Evolutionary conservation across 2,329 filamentous ascomycete species (phyloP).

Genomic region (Colletotrichum musicola): DNA sequence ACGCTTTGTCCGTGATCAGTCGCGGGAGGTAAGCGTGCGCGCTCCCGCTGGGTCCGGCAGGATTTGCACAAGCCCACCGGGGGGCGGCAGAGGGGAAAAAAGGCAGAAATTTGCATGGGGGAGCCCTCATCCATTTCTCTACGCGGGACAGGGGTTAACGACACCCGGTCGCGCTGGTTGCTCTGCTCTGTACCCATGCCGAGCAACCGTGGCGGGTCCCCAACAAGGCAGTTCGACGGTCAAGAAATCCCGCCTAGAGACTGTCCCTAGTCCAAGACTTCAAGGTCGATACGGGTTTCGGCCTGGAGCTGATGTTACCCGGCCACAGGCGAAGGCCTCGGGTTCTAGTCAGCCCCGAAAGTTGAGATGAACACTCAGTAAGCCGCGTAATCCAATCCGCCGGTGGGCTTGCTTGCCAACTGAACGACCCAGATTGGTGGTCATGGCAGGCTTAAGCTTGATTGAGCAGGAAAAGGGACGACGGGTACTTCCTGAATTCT

Average conservation of each 20-base stretch:
- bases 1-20: slow-evolving; percentile 1
- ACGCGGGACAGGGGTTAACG: slow-evolving; percentile 14
- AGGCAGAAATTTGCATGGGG: slow-evolving; percentile 9
- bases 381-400: slow-evolving; percentile 4
- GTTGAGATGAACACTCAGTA: slow-evolving; percentile 10
- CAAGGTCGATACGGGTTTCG: slow-evolving; percentile 5
- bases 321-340: background rate
- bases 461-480: slow-evolving; percentile 16
- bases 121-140: slow-evolving; percentile 5
- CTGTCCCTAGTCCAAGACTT: background rate
- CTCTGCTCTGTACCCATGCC: slow-evolving; percentile 2
- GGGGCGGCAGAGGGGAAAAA: background rate
- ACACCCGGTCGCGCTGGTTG: background rate
- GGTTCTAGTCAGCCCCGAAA: background rate
- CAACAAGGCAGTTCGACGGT: background rate
- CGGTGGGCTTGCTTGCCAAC: background rate
- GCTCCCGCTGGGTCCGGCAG: slow-evolving; percentile 6
- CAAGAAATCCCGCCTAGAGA: background rate
- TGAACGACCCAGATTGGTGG: background rate
- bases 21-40: slow-evolving; percentile 11
- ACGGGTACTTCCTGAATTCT: slow-evolving; percentile 7
- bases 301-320: background rate
- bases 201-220: background rate
- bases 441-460: slow-evolving; percentile 21
- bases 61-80: slow-evolving; percentile 8